Evolutionary conservation across 1,284 basidiomycete species (phyloP).

Genomic region (Ustilago nuda): DNA sequence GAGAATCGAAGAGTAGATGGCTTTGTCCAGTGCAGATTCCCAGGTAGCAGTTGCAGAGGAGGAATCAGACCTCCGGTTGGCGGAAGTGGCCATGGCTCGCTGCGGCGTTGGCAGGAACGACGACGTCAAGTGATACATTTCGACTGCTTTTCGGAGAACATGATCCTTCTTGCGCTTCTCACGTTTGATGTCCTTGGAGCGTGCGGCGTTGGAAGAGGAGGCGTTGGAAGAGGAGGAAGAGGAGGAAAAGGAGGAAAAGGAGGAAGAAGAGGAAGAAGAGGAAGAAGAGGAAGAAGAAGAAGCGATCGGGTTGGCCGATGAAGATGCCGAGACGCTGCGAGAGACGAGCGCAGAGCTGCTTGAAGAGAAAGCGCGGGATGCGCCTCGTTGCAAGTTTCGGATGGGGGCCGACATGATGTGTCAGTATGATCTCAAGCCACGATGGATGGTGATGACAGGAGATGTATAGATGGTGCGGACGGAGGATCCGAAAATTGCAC

Average conservation of each 20-base stretch:
- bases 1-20: constrained; percentile 49
- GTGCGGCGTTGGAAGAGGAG: constrained; percentile 17
- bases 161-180: constrained; percentile 47
- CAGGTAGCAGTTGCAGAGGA: constrained; percentile 17
- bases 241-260: constrained; percentile 22
- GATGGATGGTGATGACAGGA: neutral
- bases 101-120: constrained; percentile 60
- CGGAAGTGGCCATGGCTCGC: constrained; percentile 15
- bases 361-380: constrained; percentile 32
- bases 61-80: constrained; percentile 8
- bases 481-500: neutral
- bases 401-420: constrained; percentile 40
- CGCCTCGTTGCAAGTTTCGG: constrained; percentile 37
- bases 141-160: constrained; percentile 59
- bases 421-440: neutral
- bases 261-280: constrained; percentile 32
- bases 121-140: constrained; percentile 65
- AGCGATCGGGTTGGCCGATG: constrained; percentile 32
- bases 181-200: constrained; percentile 28
- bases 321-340: constrained; percentile 20
- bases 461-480: neutral
- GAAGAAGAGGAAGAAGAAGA: constrained; percentile 25
- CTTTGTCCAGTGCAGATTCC: constrained; percentile 44
- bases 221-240: constrained; percentile 24
- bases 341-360: constrained; percentile 20